These are phyloP conservation scores for Candida freyschussii DNA, from an alignment of 1,139 yeast genomes.

Conservation along the genomic window DNA sequence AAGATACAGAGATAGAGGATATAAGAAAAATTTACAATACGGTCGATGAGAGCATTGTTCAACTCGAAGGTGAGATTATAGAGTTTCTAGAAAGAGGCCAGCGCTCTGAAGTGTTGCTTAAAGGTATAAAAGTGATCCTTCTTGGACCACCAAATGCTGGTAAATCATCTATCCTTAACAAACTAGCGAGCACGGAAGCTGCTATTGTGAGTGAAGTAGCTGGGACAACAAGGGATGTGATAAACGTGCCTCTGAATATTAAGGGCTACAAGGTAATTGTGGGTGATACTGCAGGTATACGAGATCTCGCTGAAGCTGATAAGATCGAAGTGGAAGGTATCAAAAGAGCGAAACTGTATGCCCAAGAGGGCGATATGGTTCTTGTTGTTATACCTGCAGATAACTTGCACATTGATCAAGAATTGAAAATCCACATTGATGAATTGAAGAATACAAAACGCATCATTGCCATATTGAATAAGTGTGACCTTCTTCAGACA, in stretches of 20 bases:
- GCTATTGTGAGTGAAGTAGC: conserved; percentile 91
- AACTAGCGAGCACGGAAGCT: conserved; percentile 70
- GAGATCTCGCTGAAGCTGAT: conserved; percentile 48
- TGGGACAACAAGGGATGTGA: conserved; percentile 90
- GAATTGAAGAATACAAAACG: conserved; percentile 29
- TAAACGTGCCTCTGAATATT: conserved; percentile 77
- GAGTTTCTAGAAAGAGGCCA: conserved; percentile 47
- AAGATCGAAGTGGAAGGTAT: conserved; percentile 81
- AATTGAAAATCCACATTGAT: conserved; percentile 35
- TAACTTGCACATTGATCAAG: conserved; percentile 27
- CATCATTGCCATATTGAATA: conserved; percentile 49
- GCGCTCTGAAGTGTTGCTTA: conserved; percentile 58
- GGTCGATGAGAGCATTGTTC: conserved; percentile 42
- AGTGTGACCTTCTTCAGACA: conserved; percentile 49
- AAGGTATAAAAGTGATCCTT: conserved; percentile 70
- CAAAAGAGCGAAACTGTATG: conserved; percentile 58
- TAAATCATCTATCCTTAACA: conserved; percentile 78
- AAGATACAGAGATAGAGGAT: conserved; percentile 79
- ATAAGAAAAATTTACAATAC: conserved; percentile 42
- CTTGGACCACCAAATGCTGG: conserved; percentile 98
- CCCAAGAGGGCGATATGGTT: conserved; percentile 57
- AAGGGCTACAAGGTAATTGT: conserved; percentile 79
- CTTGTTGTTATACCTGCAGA: conserved; percentile 47
- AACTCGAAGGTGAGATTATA: conserved; percentile 41
- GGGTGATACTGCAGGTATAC: conserved; percentile 92